phyloP scores from a whole-genome alignment of 2,329 filamentous ascomycete genomes.

The Neoarthrinium moseri region DNA sequence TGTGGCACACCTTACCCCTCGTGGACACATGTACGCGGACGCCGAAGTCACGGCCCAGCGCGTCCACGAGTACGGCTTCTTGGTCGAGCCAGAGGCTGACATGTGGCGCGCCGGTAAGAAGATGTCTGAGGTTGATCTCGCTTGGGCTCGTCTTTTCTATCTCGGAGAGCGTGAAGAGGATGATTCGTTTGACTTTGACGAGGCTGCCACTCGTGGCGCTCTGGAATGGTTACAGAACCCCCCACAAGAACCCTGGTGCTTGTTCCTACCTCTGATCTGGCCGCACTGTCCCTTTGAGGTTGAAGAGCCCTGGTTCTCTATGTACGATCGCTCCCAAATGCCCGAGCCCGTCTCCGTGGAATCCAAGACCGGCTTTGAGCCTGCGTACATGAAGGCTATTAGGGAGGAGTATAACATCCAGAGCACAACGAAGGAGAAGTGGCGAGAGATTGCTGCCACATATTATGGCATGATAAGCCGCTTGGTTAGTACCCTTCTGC shows the following conservation, averaged over 20 bases:
- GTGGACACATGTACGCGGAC: slow-evolving; percentile 41
- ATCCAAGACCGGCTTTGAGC: slow-evolving; percentile 39
- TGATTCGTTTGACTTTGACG: slow-evolving; percentile 42
- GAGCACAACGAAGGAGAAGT: slow-evolving; percentile 33
- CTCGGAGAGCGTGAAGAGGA: slow-evolving; percentile 34
- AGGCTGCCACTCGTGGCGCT: slow-evolving; percentile 37
- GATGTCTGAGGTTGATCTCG: slow-evolving; percentile 18
- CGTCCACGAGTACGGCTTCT: slow-evolving; percentile 41
- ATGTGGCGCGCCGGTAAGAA: slow-evolving; percentile 25
- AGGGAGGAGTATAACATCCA: slow-evolving; percentile 35
- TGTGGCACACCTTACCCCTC: slow-evolving; percentile 40
- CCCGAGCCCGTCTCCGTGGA: slow-evolving; percentile 6
- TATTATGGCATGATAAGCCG: slow-evolving; percentile 44
- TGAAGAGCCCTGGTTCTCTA: slow-evolving; percentile 46
- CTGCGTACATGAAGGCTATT: slow-evolving; percentile 38
- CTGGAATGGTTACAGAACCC: slow-evolving; percentile 42
- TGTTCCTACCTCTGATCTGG: slow-evolving; percentile 41
- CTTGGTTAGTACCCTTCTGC: no score
- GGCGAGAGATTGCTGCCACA: slow-evolving; percentile 39
- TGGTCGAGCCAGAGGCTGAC: slow-evolving; percentile 33
- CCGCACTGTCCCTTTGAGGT: slow-evolving; percentile 45
- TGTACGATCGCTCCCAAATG: slow-evolving; percentile 37
- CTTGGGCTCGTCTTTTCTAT: slow-evolving; percentile 40
- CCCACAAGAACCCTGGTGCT: slow-evolving; percentile 37
- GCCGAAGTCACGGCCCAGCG: slow-evolving; percentile 41